Evolutionary conservation across 2,329 filamentous ascomycete genomes (phyloP).

Genomic region (Didymella segeticola): DNA sequence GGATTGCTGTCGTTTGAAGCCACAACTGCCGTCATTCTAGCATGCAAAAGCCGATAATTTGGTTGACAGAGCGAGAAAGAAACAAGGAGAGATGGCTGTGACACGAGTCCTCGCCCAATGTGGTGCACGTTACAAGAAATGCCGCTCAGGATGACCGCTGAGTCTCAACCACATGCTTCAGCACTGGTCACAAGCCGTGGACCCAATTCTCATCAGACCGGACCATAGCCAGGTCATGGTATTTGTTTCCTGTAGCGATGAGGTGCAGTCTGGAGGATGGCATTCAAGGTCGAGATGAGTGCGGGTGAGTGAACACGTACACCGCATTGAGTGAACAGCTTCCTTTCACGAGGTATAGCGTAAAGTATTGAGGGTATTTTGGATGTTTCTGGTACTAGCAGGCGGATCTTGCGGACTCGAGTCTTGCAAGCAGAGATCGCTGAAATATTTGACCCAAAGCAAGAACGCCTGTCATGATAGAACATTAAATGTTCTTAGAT

Average conservation of each 20-base stretch:
- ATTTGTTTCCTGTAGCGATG: background rate
- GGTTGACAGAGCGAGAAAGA: background rate
- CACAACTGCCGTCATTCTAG: background rate
- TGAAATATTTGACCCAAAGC: background rate
- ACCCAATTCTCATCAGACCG: background rate
- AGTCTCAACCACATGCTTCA: background rate
- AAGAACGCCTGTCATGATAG: slow-evolving; percentile 11
- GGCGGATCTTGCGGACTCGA: background rate
- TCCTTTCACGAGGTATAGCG: no score
- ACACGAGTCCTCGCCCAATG: background rate
- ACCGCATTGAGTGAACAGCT: background rate
- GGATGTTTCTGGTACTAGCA: background rate
- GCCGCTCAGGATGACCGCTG: background rate
- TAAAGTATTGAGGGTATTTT: slow-evolving; percentile 1
- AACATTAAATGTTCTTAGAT: slow-evolving; percentile 1
- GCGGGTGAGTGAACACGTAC: background rate
- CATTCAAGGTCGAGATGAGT: background rate
- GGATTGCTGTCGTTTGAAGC: background rate
- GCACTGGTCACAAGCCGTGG: background rate
- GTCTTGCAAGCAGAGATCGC: slow-evolving; percentile 1
- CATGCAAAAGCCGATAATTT: background rate
- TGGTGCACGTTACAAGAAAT: background rate
- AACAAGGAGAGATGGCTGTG: background rate
- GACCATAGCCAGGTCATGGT: no score
- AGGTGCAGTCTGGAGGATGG: background rate